Base-by-base conservation (phyloP, 1,284 basidiomycete genomes). In the Apiotrichum montevideense region DNA sequence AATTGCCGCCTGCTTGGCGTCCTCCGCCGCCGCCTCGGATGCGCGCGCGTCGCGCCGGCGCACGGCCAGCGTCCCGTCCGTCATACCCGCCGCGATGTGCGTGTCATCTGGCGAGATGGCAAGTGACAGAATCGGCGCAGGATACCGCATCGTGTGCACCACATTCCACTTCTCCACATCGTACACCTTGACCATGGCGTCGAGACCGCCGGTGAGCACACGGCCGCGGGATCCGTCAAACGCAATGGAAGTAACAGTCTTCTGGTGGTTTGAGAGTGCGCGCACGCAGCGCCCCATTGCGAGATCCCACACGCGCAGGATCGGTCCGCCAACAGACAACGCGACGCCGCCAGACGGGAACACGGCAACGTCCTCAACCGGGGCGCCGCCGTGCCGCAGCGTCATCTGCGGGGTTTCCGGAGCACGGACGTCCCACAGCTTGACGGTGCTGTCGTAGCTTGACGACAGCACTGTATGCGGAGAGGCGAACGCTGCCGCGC, bases 171-270 rank as follows among this genome's bases (percentile, higher is more conserved):
- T 87, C 69, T 88, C 85, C 49, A 95, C 86, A 72, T 98, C 94
- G 78, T 98, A 99, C 29, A 98, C 93, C 78, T 99, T 99, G 58
- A 98, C 91, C 85, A 99, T 88, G 64, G 94, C 92, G 73, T 99
- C 96, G 59, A 99, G 79, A 39, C 90, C 86, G 39, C 89, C 96
- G 0, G 90, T 93, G 47, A 99, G 80, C 3, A 98, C 81, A 33
- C 94, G 83, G 35, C 67, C 68, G 55, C 70, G 70, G 54, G 82
- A 82, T 14, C 86, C 76, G 69, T 92, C 86, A 75, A 94, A 91
- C 4, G 88, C 80, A 33, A 98, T 81, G 29, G 88, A 84, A 0
- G 95, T 98, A 58, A 99, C 85, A 0, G 94, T 95, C 79, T 99
- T 99, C 77, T 98, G 95, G 74, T 99, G 96, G 77, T 98, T 98